These are phyloP conservation scores for Ophiorrhiza pumila DNA, from an alignment of 257 asterid species.

Conservation along the genomic window DNA sequence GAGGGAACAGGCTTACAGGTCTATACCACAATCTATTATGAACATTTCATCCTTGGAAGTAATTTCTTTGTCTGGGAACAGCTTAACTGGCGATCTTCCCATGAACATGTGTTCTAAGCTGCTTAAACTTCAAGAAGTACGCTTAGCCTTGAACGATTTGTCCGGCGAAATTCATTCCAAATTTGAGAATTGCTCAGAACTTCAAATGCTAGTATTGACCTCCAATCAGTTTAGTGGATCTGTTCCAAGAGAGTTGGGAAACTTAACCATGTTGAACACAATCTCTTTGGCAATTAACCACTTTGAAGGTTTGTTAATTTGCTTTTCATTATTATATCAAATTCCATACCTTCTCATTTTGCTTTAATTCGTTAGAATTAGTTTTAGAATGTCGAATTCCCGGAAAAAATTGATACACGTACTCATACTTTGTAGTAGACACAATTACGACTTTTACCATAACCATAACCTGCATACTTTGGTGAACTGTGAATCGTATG, in stretches of 20 bases:
- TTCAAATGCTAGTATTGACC: not conserved
- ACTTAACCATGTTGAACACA: not conserved
- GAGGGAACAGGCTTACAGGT: slow-evolving; percentile 13
- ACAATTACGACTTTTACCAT: too few species aligned
- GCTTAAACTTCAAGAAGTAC: not conserved
- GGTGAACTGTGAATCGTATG: too few species aligned
- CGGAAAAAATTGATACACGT: too few species aligned
- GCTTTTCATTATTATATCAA: too few species aligned
- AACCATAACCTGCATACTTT: too few species aligned
- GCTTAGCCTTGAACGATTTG: slow-evolving; percentile 6
- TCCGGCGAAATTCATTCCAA: slow-evolving; percentile 22
- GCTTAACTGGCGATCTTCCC: slow-evolving; percentile 21
- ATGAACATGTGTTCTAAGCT: slow-evolving; percentile 14
- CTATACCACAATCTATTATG: slow-evolving; percentile 14
- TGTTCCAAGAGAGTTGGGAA: slow-evolving; percentile 9
- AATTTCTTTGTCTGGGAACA: not conserved
- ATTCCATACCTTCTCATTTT: too few species aligned
- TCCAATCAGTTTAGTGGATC: not conserved
- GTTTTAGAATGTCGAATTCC: too few species aligned
- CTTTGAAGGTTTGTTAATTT: slow-evolving; percentile 3
- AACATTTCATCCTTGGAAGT: slow-evolving; percentile 19
- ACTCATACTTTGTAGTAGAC: too few species aligned
- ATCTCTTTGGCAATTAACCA: not conserved
- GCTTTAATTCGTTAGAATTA: too few species aligned
- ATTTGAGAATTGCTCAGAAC: slow-evolving; percentile 20